A percentile compares a stretch with the other conserved stretches of the same genome.
Conservation (phyloP, 1,284 basidiomycete species). For the Ustilago vetiveriae region DNA sequence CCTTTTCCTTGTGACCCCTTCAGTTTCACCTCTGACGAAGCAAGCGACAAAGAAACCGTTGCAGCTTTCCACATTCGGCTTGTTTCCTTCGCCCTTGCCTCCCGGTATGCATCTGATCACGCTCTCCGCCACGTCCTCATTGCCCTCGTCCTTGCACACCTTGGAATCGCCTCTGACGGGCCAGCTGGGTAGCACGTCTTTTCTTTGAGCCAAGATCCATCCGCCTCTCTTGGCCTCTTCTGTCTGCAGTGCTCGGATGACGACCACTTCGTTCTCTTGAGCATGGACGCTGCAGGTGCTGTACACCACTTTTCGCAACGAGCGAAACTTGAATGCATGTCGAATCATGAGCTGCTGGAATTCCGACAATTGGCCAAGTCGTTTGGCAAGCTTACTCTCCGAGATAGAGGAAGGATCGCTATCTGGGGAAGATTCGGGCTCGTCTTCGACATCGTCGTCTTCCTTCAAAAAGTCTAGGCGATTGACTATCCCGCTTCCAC, state of each 20-base stretch:
- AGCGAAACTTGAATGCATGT: slow-evolving; percentile 89
- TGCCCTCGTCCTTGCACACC: slow-evolving; percentile 35
- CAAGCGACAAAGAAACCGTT: slow-evolving; percentile 63
- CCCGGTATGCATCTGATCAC: slow-evolving; percentile 55
- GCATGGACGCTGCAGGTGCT: slow-evolving; percentile 94
- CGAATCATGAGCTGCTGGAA: slow-evolving; percentile 87
- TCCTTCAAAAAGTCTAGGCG: slow-evolving; percentile 57
- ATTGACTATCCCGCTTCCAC: slow-evolving; percentile 62
- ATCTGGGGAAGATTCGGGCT: too few relatives aligned
- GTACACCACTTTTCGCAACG: slow-evolving; percentile 81
- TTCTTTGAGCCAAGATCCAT: slow-evolving; percentile 52
- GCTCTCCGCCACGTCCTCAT: slow-evolving; percentile 20
- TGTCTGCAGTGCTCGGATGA: slow-evolving; percentile 69
- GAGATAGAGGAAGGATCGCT: background rate
- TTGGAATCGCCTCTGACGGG: slow-evolving; percentile 39
- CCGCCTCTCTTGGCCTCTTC: slow-evolving; percentile 36
- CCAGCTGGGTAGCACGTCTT: slow-evolving; percentile 55
- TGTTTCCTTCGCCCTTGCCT: slow-evolving; percentile 10
- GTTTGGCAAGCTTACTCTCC: slow-evolving; percentile 12
- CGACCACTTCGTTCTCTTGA: slow-evolving; percentile 87
- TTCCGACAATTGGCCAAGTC: slow-evolving; percentile 35
- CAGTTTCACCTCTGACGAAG: slow-evolving; percentile 40
- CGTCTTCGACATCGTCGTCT: slow-evolving; percentile 38
- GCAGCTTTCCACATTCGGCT: slow-evolving; percentile 36
- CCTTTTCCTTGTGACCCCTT: too few relatives aligned